Evolutionary conservation across 1,284 basidiomycete genomes (phyloP), one percentile per base, ranked within the genome.

Genomic region (Coniferiporia sulphurascens): DNA sequence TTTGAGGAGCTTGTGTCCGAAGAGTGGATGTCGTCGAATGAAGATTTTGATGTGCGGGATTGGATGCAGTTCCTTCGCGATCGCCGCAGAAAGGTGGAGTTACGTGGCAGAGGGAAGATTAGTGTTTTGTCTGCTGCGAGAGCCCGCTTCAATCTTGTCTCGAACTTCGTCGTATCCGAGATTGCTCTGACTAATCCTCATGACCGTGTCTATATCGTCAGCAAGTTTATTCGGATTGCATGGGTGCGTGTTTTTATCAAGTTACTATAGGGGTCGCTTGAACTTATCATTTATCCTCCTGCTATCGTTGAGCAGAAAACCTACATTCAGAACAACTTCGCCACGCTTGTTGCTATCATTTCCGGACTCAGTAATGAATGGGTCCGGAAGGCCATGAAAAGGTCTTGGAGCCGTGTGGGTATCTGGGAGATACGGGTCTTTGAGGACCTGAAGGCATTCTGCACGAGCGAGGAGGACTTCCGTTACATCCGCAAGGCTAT

Each of bases 91-190:
- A 91, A 89, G 66, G 78, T 81, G 1, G 87, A 87, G 63, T 79
- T 78, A 43, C 74, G 80, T 8, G 78, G 74, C 58, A 70, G 76
- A 8, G 74, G 83, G 21, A 87, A 84, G 72, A 86, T 85, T 48
- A 89, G 81, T 62, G 87, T 86, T 8, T 73, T 94, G 51, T 82
- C 83, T 4, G 87, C 86, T 36, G 82, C 94, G 34, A 83, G 93
- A n/a, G 89, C 89, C 15, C 82, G 94, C 27, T 95, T 95, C 76
- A 94, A 95, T 68, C 74, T 95, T 58, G 83, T 93, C 67, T 86
- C 87, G 5, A 89, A 89, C 66, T 96, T 94, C 70, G 84, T 90
- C 5, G 78, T 86, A 15, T 89, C 89, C 19, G 93, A 95, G 73
- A 81, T 94, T 58, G 80, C 89, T 44, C 72, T 88, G 58, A 86